Evolutionary conservation across 352 stramenopile genomes (phyloP).

Genomic region (Phytophthora ramorum): DNA sequence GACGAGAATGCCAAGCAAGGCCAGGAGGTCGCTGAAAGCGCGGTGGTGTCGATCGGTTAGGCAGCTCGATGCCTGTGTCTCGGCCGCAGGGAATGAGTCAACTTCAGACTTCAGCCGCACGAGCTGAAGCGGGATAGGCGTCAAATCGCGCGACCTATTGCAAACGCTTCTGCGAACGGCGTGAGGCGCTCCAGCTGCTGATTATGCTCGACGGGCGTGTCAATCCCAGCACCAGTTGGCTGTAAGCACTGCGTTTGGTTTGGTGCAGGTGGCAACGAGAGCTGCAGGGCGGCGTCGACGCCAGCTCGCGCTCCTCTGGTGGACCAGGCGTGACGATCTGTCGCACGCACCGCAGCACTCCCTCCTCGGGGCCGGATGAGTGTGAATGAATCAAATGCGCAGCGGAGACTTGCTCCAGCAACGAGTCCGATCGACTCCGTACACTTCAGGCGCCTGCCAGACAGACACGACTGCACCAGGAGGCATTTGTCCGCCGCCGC

Average conservation of each 20-base stretch:
- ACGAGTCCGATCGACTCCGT: not conserved
- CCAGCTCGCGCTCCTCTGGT: too few species aligned
- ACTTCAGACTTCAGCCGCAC: not conserved
- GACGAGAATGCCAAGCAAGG: not conserved
- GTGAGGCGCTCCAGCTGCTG: not conserved
- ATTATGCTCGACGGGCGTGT: not conserved
- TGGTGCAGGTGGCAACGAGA: too few species aligned
- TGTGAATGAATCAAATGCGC: not conserved
- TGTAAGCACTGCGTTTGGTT: too few species aligned
- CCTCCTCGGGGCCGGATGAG: not conserved
- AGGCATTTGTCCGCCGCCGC: too few species aligned
- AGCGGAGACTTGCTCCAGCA: not conserved
- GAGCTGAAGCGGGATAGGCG: slow-evolving; percentile 7
- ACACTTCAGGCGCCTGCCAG: not conserved
- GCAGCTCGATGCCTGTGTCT: too few species aligned
- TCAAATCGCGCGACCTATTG: slow-evolving; percentile 7
- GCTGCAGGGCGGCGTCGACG: too few species aligned
- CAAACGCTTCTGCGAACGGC: not conserved
- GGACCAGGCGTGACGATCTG: not conserved
- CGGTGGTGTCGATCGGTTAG: too few species aligned
- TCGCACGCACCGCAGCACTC: not conserved
- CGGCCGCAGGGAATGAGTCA: not conserved
- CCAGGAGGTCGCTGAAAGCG: not conserved
- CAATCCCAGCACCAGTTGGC: too few species aligned
- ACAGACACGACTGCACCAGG: too few species aligned